Percentiles rank a stretch among this genome's conserved stretches.
Conservation (phyloP, 768 basidiomycete species). For the Macrolepiota fuliginosa region DNA sequence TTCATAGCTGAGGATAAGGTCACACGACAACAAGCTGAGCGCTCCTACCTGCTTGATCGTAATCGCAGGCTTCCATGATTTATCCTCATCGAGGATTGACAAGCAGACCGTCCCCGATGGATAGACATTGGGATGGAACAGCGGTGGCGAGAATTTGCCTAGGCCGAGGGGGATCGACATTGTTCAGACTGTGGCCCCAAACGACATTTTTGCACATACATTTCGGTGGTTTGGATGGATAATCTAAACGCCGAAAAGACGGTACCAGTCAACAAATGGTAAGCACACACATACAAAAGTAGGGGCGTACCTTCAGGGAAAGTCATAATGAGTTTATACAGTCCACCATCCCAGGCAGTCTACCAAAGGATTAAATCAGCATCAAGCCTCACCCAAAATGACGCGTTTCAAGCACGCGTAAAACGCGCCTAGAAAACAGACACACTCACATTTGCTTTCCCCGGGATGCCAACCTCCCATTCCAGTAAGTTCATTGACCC, state of each 20-base stretch:
- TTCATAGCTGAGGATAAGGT: background rate
- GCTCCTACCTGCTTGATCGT: conserved; percentile 90
- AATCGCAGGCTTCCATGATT: conserved; percentile 98
- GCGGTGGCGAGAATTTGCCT: conserved; percentile 96
- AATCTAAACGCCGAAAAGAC: conserved; percentile 51
- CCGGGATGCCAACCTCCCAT: conserved; percentile 99
- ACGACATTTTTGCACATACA: conserved; percentile 47
- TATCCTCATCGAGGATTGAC: conserved; percentile 97
- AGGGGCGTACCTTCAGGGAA: conserved; percentile 92
- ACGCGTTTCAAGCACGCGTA: conserved; percentile 14
- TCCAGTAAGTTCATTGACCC: conserved; percentile 95
- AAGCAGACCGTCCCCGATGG: conserved; percentile 98
- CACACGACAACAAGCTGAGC: background rate
- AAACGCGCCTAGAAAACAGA: conserved; percentile 10
- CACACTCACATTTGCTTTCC: conserved; percentile 75
- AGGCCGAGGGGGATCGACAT: conserved; percentile 1
- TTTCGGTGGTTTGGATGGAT: conserved; percentile 93
- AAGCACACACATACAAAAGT: background rate
- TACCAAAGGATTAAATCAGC: conserved; percentile 30
- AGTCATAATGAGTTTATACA: conserved; percentile 89
- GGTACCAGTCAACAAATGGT: background rate
- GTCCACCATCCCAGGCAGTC: conserved; percentile 97
- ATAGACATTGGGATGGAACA: conserved; percentile 99
- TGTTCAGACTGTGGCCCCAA: background rate
- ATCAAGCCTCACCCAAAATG: conserved; percentile 1